phyloP scores from a whole-genome alignment of 345 rosid species.

The Durio zibethinus region DNA sequence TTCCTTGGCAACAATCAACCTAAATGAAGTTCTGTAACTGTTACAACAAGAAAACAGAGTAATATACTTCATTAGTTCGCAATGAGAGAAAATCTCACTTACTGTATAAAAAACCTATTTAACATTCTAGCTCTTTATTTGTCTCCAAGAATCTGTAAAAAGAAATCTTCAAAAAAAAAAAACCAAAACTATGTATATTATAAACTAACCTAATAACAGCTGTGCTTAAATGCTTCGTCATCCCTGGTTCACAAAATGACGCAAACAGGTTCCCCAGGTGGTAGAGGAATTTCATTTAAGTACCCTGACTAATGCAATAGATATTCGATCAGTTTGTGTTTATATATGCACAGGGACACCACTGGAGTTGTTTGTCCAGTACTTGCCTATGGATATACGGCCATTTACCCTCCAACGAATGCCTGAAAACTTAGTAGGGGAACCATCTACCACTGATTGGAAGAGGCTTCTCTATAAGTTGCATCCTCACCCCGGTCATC shows the following conservation, averaged over 20 bases:
- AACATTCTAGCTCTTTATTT: slow-evolving; percentile 2
- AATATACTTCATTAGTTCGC: neutral
- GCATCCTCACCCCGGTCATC: slow-evolving; percentile 56
- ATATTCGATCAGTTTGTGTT: neutral
- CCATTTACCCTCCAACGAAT: neutral
- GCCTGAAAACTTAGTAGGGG: neutral
- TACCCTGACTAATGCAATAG: neutral
- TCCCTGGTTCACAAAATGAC: neutral
- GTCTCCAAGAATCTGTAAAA: slow-evolving; percentile 1
- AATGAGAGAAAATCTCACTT: neutral
- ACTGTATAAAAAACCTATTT: neutral
- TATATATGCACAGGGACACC: neutral
- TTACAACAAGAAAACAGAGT: neutral
- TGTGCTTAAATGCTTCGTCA: slow-evolving; percentile 1
- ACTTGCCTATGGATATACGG: neutral
- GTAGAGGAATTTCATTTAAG: neutral
- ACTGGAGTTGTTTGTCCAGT: neutral
- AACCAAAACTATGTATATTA: neutral
- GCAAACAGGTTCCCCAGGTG: neutral
- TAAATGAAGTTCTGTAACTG: neutral
- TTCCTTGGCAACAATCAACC: neutral
- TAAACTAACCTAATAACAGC: neutral
- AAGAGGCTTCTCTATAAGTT: slow-evolving; percentile 60
- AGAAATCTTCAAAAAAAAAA: neutral
- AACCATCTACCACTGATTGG: slow-evolving; percentile 75